These are phyloP conservation scores for Gigaspora rosea DNA, from an alignment of 192 early-diverging fungal genomes.

Conservation along the genomic window DNA sequence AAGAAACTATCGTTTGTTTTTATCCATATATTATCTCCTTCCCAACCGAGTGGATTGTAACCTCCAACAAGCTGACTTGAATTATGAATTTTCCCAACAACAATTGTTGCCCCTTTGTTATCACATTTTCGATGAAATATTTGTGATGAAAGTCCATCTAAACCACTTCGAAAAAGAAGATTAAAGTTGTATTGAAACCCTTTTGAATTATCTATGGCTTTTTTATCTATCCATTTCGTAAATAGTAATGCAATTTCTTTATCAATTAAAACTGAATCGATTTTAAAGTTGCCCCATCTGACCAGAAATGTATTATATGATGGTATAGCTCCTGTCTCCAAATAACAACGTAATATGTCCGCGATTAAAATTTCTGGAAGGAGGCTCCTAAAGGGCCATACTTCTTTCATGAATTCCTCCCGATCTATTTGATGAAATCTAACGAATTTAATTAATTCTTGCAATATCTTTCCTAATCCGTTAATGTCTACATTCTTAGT, in stretches of 20 bases:
- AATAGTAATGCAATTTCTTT: not conserved
- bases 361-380: not conserved
- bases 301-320: not conserved
- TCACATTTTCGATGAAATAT: not conserved
- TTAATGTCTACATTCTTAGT: not conserved
- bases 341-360: not conserved
- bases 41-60: conserved; percentile 1
- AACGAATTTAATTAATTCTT: not conserved
- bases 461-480: not conserved
- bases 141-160: too few species aligned
- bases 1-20: not conserved
- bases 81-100: conserved; percentile 1
- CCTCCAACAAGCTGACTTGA: not conserved
- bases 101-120: not conserved
- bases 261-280: not conserved
- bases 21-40: not conserved
- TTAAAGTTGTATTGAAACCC: too few species aligned
- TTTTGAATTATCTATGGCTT: too few species aligned
- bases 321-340: not conserved
- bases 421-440: not conserved
- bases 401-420: not conserved
- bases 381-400: not conserved
- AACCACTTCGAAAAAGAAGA: too few species aligned
- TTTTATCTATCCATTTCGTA: too few species aligned
- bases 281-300: not conserved